Conservation (phyloP, 371 early-diverging fungal genomes). For the Mortierella sp. region DNA sequence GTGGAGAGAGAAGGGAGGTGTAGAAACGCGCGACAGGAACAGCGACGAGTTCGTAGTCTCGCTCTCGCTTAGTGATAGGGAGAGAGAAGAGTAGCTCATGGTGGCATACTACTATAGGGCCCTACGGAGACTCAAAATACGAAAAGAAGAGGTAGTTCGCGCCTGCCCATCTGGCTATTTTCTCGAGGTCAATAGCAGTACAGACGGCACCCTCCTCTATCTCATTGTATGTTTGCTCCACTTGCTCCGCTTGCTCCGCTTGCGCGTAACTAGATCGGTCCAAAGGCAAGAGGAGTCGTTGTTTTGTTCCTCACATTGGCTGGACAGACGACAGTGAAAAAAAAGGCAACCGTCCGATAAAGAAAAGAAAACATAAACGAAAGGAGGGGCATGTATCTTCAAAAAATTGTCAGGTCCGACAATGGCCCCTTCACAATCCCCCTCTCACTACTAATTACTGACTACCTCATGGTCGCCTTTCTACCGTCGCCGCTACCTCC, state of each 20-base stretch:
- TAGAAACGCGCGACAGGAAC: background rate
- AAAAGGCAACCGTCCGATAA: slow-evolving; percentile 8
- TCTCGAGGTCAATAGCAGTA: background rate
- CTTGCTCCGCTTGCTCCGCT: background rate
- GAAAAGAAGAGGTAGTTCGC: background rate
- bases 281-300: background rate
- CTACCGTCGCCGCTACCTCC: background rate
- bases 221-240: background rate
- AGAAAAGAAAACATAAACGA: background rate
- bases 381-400: slow-evolving; percentile 1
- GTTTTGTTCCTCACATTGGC: background rate
- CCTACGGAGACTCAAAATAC: slow-evolving; percentile 2
- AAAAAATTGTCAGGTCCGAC: background rate
- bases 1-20: background rate
- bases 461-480: slow-evolving; percentile 1
- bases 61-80: background rate
- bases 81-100: background rate
- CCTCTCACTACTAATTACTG: background rate
- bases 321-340: background rate
- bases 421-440: background rate
- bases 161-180: background rate
- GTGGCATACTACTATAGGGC: background rate
- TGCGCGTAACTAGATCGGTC: background rate
- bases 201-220: background rate
- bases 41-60: background rate